phyloP scores from a whole-genome alignment of 164 flowering plant genomes.

The Nymphaea colorata region DNA sequence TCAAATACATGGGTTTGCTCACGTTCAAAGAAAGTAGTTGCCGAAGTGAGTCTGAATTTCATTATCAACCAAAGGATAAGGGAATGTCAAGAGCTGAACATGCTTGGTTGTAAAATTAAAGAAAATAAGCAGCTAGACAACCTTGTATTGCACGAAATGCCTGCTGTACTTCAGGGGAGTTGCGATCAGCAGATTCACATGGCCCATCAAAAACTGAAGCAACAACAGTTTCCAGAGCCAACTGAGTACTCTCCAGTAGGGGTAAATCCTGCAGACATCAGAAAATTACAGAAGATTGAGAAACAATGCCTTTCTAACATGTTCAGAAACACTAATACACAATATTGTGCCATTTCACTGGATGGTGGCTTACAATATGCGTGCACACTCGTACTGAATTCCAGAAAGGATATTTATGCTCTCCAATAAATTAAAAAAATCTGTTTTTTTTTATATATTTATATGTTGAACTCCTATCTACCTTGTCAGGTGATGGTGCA shows the following conservation, averaged over 20 bases:
- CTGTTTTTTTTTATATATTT: neutral
- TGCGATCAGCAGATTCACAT: conserved; percentile 35
- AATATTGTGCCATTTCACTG: too few species aligned
- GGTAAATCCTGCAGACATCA: conserved; percentile 41
- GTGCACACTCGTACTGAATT: too few species aligned
- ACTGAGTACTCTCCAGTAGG: conserved; percentile 73
- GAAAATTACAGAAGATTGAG: neutral
- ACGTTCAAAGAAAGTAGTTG: conserved; percentile 77
- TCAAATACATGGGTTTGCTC: conserved; percentile 70
- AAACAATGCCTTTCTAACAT: conserved; percentile 1
- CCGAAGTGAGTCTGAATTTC: conserved; percentile 61
- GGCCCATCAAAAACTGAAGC: conserved; percentile 68
- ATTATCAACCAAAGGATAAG: conserved; percentile 15
- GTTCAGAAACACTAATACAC: neutral
- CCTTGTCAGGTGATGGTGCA: conserved; percentile 50
- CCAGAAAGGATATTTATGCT: too few species aligned
- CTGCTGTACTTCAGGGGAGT: conserved; percentile 39
- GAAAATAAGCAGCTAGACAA: conserved; percentile 20
- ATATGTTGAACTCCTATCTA: conserved; percentile 5
- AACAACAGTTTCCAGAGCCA: conserved; percentile 69
- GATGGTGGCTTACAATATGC: too few species aligned
- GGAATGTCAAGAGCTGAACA: conserved; percentile 11
- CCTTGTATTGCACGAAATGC: conserved; percentile 64
- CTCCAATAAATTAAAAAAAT: too few species aligned
- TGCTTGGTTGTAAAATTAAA: neutral